phyloP scores from a whole-genome alignment of 2,329 filamentous ascomycete genomes.

The Monascus ruber region DNA sequence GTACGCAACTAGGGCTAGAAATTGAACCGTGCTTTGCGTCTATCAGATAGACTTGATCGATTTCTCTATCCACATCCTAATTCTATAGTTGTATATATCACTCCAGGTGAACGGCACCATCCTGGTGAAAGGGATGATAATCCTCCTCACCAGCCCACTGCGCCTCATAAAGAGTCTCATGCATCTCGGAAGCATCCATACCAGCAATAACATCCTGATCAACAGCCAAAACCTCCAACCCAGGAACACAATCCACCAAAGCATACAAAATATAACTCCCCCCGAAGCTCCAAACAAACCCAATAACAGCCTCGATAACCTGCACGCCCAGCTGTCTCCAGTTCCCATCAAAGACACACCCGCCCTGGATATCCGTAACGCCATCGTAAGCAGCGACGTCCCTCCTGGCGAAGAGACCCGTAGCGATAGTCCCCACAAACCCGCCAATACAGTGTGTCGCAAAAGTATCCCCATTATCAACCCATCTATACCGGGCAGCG shows the following conservation, averaged over 20 bases:
- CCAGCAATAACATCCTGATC: conserved; percentile 42
- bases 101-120: no score
- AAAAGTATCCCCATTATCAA: conserved; percentile 46
- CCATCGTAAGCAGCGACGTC: conserved; percentile 42
- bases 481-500: conserved; percentile 39
- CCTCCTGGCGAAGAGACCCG: conserved; percentile 40
- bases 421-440: conserved; percentile 39
- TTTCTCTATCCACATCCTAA: no score
- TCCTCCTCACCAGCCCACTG: conserved; percentile 20
- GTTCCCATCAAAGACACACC: conserved; percentile 45
- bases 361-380: conserved; percentile 37
- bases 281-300: conserved; percentile 41
- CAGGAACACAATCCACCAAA: conserved; percentile 42
- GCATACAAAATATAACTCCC: conserved; percentile 40
- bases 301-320: conserved; percentile 40
- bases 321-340: conserved; percentile 39
- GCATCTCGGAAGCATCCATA: conserved; percentile 41
- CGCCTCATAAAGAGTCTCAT: conserved; percentile 35
- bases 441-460: conserved; percentile 45
- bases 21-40: no score
- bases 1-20: no score
- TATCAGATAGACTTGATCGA: no score
- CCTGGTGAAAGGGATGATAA: conserved; percentile 10
- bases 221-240: conserved; percentile 40
- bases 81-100: no score